Evolutionary conservation across 2,329 filamentous ascomycete genomes (phyloP).

Genomic region (Erysiphe pulchra): DNA sequence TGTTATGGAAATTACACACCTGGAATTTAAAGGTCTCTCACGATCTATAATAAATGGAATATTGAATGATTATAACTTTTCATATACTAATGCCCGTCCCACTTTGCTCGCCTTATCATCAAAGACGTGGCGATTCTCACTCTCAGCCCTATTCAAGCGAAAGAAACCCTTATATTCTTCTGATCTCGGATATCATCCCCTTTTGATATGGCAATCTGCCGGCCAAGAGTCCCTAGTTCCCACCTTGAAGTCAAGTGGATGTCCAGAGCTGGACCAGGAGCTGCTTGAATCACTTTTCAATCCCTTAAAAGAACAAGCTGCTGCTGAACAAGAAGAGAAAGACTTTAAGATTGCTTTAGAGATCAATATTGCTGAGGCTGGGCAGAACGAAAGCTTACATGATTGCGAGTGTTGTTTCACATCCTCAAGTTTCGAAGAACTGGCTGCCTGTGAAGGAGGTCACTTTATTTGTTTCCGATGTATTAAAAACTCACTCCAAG

Average conservation of each 20-base stretch:
- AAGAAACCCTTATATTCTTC: slow-evolving; percentile 28
- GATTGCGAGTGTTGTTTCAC: slow-evolving; percentile 64
- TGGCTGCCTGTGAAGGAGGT: slow-evolving; percentile 44
- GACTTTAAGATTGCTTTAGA: slow-evolving; percentile 26
- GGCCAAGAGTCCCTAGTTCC: slow-evolving; percentile 31
- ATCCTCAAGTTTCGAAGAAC: slow-evolving; percentile 43
- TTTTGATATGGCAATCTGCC: slow-evolving; percentile 33
- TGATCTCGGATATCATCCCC: slow-evolving; percentile 32
- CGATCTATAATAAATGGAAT: slow-evolving; percentile 53
- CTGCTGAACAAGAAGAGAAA: slow-evolving; percentile 20
- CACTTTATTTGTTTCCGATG: slow-evolving; percentile 65
- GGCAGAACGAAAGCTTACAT: slow-evolving; percentile 26
- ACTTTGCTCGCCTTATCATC: slow-evolving; percentile 42
- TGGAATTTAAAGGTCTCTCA: slow-evolving; percentile 46
- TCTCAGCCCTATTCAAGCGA: slow-evolving; percentile 44
- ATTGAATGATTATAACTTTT: slow-evolving; percentile 57
- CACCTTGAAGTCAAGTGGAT: slow-evolving; percentile 38
- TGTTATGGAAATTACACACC: slow-evolving; percentile 38
- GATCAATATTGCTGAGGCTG: slow-evolving; percentile 32
- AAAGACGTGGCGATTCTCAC: slow-evolving; percentile 53
- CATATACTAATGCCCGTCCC: slow-evolving; percentile 44
- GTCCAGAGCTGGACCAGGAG: slow-evolving; percentile 35
- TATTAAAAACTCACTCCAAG: slow-evolving; percentile 55
- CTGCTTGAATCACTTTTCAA: slow-evolving; percentile 29
- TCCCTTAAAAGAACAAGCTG: slow-evolving; percentile 23